Evolutionary conservation across 768 basidiomycete species (phyloP).

Genomic region (Psilocybe cyanescens): DNA sequence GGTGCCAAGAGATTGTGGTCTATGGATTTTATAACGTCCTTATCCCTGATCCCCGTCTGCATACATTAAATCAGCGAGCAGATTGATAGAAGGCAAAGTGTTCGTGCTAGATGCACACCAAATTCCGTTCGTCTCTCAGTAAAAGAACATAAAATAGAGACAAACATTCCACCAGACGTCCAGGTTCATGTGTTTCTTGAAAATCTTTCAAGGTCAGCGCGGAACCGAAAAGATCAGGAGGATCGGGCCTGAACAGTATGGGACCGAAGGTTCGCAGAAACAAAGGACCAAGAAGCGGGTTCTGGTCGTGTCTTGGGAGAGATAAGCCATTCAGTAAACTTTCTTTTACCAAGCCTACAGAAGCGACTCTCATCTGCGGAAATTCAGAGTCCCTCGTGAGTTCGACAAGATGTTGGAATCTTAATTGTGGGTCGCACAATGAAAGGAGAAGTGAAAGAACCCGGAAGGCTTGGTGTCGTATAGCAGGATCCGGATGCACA

Average conservation of each 20-base stretch:
- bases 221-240: conserved; percentile 50
- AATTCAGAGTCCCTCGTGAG: conserved; percentile 52
- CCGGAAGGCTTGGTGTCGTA: conserved; percentile 66
- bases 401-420: conserved; percentile 58
- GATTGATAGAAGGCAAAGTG: background rate
- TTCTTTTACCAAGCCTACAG: conserved; percentile 72
- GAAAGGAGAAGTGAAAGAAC: conserved; percentile 58
- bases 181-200: conserved; percentile 58
- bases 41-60: conserved; percentile 57
- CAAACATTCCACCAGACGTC: conserved; percentile 66
- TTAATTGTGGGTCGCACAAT: conserved; percentile 47
- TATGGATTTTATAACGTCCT: conserved; percentile 44
- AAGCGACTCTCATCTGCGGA: conserved; percentile 71
- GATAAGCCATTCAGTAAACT: conserved; percentile 56
- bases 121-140: conserved; percentile 58
- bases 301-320: conserved; percentile 22
- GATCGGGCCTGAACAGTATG: conserved; percentile 59
- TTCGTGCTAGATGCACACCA: conserved; percentile 36
- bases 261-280: conserved; percentile 64
- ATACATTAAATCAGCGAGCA: background rate
- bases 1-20: conserved; percentile 50
- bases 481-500: conserved; percentile 58
- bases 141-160: conserved; percentile 72
- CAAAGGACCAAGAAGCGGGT: conserved; percentile 54
- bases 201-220: conserved; percentile 46